Evolutionary conservation across 768 basidiomycete species (phyloP), one percentile per base, ranked within the genome.

Genomic region (Solioccasus polychromus): DNA sequence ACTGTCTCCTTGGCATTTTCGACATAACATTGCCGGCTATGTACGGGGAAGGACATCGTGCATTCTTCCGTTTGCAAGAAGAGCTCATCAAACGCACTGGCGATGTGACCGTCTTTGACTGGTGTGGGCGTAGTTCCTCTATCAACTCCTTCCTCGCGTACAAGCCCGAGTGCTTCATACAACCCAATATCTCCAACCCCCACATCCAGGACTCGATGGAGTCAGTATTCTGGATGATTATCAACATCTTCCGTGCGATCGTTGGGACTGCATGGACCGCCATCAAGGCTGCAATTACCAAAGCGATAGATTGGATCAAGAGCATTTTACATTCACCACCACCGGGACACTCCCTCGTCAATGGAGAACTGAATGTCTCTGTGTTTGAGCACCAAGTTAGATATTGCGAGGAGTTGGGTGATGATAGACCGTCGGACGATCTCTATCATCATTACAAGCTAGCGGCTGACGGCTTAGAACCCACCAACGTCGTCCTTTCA

Each of bases 1-100:
- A 66, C 44, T 65, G 57, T 35, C 53, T 67, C 10, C 51, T 66
- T 9, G 63, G 61, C 6, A 46, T 67, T 23, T 62, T 66, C 31
- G 61, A 65, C 18, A 45, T 64, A 40, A 55, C 44, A 39, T 28
- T 66, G 45, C 54, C 65, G 4, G 51, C 52, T 2, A 41, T 54
- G 25, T 64, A 66, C 14, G 64, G 64, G 12, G 65, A 65, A 42
- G 56, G 61, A 1, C 22, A 24, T 17, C 55, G 53, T 24, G 65
- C 64, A 8, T 66, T 66, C 45, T 44, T 51, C 39, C 55, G 64
- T 20, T 39, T 64, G 22, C 61, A 62, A 38, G 59, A 61, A 18
- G 61, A 62, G 18, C 46, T 62, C 44, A 58, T 62, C 45, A 63
- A 58, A 29, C 55, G 61, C 35, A 61, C 61, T 1, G 41, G 50